Evolutionary conservation across 1,139 yeast species (phyloP).

Genomic region (Taiozyma sp.): DNA sequence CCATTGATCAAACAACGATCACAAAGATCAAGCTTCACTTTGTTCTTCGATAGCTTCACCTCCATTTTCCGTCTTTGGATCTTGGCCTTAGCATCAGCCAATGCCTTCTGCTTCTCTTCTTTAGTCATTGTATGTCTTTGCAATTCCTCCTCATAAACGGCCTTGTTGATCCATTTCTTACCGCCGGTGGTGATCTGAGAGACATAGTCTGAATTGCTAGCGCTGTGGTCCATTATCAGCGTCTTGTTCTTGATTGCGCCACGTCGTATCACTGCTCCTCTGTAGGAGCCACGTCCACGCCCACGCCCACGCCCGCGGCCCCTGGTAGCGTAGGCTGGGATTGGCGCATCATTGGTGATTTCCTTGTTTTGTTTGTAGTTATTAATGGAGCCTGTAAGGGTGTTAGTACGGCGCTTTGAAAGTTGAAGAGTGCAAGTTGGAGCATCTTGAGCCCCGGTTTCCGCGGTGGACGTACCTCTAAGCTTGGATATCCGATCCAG

Average conservation of each 20-base stretch:
- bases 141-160: constrained; percentile 32
- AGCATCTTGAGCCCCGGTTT: neutral
- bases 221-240: constrained; percentile 24
- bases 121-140: constrained; percentile 19
- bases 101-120: constrained; percentile 21
- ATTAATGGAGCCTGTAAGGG: constrained; percentile 8
- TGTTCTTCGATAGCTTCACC: constrained; percentile 25
- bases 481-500: constrained; percentile 9
- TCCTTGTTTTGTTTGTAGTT: constrained; percentile 4
- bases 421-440: neutral
- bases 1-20: constrained; percentile 36
- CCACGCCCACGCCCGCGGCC: constrained; percentile 4
- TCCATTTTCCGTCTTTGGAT: constrained; percentile 12
- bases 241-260: constrained; percentile 26
- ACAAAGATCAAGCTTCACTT: constrained; percentile 29
- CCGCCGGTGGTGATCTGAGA: constrained; percentile 33
- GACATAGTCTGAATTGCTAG: constrained; percentile 23
- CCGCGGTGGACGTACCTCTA: constrained; percentile 6
- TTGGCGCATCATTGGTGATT: constrained; percentile 1
- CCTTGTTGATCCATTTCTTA: constrained; percentile 34
- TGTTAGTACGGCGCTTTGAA: neutral
- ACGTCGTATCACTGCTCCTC: constrained; percentile 11
- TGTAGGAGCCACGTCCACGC: constrained; percentile 4
- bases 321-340: constrained; percentile 3
- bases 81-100: constrained; percentile 12